Base-by-base conservation (phyloP, 371 early-diverging fungal species). In the Umbelopsis sp. region DNA sequence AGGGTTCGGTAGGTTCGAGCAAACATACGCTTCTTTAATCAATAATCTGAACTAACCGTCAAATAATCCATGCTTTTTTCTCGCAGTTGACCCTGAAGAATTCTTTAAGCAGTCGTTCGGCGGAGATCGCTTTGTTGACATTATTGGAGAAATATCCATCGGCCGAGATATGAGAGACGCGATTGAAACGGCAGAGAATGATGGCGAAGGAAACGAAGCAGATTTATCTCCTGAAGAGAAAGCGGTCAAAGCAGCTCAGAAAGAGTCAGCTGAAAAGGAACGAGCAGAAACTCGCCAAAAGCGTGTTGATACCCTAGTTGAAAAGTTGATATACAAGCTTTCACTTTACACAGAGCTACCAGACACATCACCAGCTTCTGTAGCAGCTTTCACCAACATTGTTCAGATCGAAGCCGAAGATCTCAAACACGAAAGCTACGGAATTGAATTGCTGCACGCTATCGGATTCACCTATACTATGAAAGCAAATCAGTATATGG, bases 141-240 rank as follows among this genome's bases (percentile, higher is more conserved):
- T 96, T 71, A 96, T 98, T 79, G 98, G 98, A 25, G 97, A 97
- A 74, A 95, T 98, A 44, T 93, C 93, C n/a, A 94, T 98, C 66
- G 95, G 95, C 29, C 81, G 87, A 53, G 96, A 96, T 70, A 93
- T 98, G 82, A 86, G 88, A 62, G 92, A 94, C 48, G 94, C 93
- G 37, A 77, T 94, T 69, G 87, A 83, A 65, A 85, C 80, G 11
- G 88, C 86, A 14, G 85, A 85, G 37, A 79, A 74, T 14, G 76
- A 69, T 41, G 65, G 70, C 6, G 71, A 72, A 20, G 80, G 75
- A 41, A 67, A 74, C 37, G 83, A 80, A 37, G 76, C 75, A 18
- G 75, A 80, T 10, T 38, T 86, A 67, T 70, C 87, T 46, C 80
- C 80, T 6, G 87, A 87, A 52, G 87, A 91, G 68, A 92, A 90